Evolutionary conservation across 345 rosid genomes (phyloP).

Genomic region (Rhizophora apiculata): DNA sequence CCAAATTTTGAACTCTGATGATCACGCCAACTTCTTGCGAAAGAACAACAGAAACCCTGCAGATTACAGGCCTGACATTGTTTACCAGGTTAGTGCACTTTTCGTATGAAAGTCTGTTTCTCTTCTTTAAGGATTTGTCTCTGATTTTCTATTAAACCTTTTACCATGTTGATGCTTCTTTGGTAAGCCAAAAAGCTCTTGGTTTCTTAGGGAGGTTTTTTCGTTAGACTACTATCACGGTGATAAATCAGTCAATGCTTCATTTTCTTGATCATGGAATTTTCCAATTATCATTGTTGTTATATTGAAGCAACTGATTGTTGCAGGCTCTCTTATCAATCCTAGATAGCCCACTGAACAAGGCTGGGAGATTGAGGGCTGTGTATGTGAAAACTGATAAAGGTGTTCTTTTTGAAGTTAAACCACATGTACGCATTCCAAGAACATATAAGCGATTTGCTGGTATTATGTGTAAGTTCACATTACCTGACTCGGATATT

Average conservation of each 20-base stretch:
- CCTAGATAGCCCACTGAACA: constrained; percentile 78
- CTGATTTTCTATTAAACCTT: background rate
- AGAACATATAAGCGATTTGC: constrained; percentile 81
- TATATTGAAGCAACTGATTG: background rate
- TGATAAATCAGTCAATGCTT: no score
- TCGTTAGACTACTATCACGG: no score
- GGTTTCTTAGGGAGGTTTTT: no score
- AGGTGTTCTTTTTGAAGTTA: constrained; percentile 86
- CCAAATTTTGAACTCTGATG: constrained; percentile 85
- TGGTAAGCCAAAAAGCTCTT: no score
- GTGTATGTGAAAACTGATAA: constrained; percentile 77
- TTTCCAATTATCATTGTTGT: background rate
- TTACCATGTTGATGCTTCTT: no score
- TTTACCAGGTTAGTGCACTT: constrained; percentile 57
- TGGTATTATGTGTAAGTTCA: constrained; percentile 75
- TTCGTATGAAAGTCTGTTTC: background rate
- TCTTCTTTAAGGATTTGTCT: background rate
- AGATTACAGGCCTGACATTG: constrained; percentile 80
- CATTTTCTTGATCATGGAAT: no score
- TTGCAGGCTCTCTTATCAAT: constrained; percentile 71
- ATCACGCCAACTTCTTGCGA: constrained; percentile 72
- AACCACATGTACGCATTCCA: constrained; percentile 83
- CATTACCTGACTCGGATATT: background rate
- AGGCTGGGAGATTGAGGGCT: constrained; percentile 80
- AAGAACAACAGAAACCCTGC: constrained; percentile 71